A percentile compares a stretch with the other conserved stretches of the same genome.
Evolutionary conservation across 768 basidiomycete genomes (phyloP).

Genomic region (Boletales sp.): DNA sequence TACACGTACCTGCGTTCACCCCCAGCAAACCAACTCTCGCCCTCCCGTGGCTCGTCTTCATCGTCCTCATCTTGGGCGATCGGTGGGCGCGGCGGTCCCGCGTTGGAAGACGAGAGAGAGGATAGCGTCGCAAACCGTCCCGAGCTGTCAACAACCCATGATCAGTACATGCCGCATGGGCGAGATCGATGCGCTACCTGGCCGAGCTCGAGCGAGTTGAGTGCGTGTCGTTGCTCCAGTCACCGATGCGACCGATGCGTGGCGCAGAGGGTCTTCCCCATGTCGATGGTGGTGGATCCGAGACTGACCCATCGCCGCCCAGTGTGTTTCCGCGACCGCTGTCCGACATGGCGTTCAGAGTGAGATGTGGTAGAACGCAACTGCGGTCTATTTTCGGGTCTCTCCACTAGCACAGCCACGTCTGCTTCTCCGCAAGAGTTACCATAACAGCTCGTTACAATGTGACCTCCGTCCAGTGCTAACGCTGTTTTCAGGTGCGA

Average conservation of each 20-base stretch:
- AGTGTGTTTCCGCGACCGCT: slow-evolving; percentile 43
- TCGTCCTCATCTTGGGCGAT: slow-evolving; percentile 29
- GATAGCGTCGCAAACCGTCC: slow-evolving; percentile 36
- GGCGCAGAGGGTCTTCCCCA: slow-evolving; percentile 42
- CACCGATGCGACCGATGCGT: slow-evolving; percentile 52
- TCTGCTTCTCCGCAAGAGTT: no score
- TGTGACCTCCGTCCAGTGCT: no score
- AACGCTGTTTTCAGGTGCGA: no score
- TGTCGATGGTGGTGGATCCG: slow-evolving; percentile 45
- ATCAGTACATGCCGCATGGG: slow-evolving; percentile 1
- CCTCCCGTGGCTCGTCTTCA: slow-evolving; percentile 44
- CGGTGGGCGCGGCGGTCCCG: slow-evolving; percentile 13
- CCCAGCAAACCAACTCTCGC: slow-evolving; percentile 86
- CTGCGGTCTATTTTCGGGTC: background rate
- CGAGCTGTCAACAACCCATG: slow-evolving; percentile 11
- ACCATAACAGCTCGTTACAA: no score
- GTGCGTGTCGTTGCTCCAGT: slow-evolving; percentile 32
- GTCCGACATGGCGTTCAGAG: slow-evolving; percentile 34
- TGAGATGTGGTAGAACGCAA: background rate
- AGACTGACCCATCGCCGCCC: slow-evolving; percentile 37
- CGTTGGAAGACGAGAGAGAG: slow-evolving; percentile 24
- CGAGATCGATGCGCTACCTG: slow-evolving; percentile 6
- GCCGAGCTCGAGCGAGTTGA: slow-evolving; percentile 19
- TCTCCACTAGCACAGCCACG: background rate
- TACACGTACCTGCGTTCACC: slow-evolving; percentile 78